phyloP scores from a whole-genome alignment of 1,139 yeast genomes.

The Lodderomyces elongisporus region DNA sequence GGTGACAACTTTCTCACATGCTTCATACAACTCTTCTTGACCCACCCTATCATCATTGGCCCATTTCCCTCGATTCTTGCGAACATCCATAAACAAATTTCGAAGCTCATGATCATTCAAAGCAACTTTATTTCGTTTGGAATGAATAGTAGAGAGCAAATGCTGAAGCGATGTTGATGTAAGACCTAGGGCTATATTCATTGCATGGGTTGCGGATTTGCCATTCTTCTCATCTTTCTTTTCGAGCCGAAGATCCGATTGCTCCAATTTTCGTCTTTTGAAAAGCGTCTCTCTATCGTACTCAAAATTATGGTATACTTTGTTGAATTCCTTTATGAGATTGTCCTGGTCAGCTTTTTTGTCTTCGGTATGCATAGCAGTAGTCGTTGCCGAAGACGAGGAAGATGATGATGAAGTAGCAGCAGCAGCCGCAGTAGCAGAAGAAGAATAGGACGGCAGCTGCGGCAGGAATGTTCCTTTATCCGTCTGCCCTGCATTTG shows the following conservation, averaged over 20 bases:
- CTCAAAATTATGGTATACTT: slow-evolving; percentile 80
- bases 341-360: slow-evolving; percentile 29
- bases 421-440: no score
- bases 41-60: slow-evolving; percentile 91
- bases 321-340: slow-evolving; percentile 42
- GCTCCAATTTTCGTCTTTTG: slow-evolving; percentile 73
- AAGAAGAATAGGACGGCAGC: no score
- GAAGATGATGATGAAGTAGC: no score
- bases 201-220: slow-evolving; percentile 2
- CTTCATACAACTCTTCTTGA: slow-evolving; percentile 95
- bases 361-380: slow-evolving; percentile 3
- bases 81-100: slow-evolving; percentile 81
- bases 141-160: slow-evolving; percentile 71
- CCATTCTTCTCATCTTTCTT: slow-evolving; percentile 14
- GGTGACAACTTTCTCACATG: slow-evolving; percentile 89
- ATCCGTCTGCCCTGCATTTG: background rate
- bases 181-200: slow-evolving; percentile 35
- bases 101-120: slow-evolving; percentile 84
- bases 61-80: slow-evolving; percentile 96
- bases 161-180: slow-evolving; percentile 81
- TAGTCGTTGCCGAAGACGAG: no score
- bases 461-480: no score
- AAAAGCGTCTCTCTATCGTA: slow-evolving; percentile 73
- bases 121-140: slow-evolving; percentile 65
- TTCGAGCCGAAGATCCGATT: slow-evolving; percentile 70